Base-by-base conservation (phyloP, 805 yeast genomes). In the Wickerhamiella alocasiicola region DNA sequence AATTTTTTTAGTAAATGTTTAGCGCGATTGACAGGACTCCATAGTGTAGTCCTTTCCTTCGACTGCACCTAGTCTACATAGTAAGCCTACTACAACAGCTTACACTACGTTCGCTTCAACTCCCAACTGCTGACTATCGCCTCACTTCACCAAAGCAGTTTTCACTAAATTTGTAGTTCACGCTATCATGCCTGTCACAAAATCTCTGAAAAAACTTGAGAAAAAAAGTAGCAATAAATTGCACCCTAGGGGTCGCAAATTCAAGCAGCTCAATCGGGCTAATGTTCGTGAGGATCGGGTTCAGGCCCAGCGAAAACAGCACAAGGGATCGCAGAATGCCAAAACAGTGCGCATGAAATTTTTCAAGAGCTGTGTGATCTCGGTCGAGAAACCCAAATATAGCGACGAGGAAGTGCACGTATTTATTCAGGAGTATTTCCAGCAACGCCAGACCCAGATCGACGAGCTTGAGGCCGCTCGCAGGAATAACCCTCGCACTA, bases 191-290 rank as follows among this genome's bases (percentile, higher is more conserved):
- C 84, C 84, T 12, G 61, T 77, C 46, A 78, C 74, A 13, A 81
- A 80, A 53, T 74, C 74, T 46, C 64, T 82, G 39, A 58, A 66
- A 17, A 81, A 81, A 52, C 79, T 82, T 26, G 67, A 71, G 48
- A 78, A 78, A 25, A 66, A 69, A 49, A 61, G 76, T 42, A 72
- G 45, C 72, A 70, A 30, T 73, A 71, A 32, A 65, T 71, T 28
- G 49, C 97, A 88, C 56, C 91, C 94, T 17, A 79, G 78, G 54
- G 95, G 96, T 7, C 71, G 95, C 41, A 88, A 85, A 59, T 80
- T 84, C 59, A 79, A 79, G 59, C 83, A 80, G 56, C 63, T 88
- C 39, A 78, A 78, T 42, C 67, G 91, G 47, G 96, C 96, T n/a
- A 74, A 94, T 2, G 62, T 84, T 33, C 72, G 98, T 59, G 93